Conservation (phyloP, 176 grass and related monocot genomes). For the Rhynchospora breviuscula region DNA sequence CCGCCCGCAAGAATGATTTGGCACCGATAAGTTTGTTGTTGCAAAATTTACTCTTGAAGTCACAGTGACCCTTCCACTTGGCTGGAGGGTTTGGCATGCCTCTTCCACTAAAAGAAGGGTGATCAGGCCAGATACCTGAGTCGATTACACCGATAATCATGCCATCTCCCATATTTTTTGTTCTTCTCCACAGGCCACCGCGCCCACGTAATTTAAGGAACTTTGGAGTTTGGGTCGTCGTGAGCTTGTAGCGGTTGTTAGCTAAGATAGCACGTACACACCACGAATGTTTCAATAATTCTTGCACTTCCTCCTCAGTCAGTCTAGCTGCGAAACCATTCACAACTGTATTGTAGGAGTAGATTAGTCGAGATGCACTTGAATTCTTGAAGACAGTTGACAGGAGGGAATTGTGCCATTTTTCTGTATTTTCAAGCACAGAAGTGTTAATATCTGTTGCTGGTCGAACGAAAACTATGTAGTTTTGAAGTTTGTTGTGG, state of each 20-base stretch:
- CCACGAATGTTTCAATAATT: constrained; percentile 31
- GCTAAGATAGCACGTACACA: constrained; percentile 45
- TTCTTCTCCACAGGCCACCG: constrained; percentile 26
- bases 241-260: constrained; percentile 43
- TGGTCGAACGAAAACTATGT: constrained; percentile 10
- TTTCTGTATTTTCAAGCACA: background rate
- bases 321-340: constrained; percentile 65
- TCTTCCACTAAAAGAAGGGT: constrained; percentile 25
- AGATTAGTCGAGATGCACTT: constrained; percentile 41
- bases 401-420: constrained; percentile 57
- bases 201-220: constrained; percentile 45
- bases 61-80: constrained; percentile 61
- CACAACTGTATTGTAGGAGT: constrained; percentile 63
- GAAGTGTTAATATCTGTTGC: background rate
- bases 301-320: constrained; percentile 36
- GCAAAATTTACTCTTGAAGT: constrained; percentile 46
- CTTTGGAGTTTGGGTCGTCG: constrained; percentile 63
- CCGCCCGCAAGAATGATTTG: constrained; percentile 20
- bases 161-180: constrained; percentile 48
- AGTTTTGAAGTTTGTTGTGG: constrained; percentile 5
- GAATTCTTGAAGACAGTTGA: constrained; percentile 40
- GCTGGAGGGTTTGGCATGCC: constrained; percentile 39
- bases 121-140: constrained; percentile 43
- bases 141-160: constrained; percentile 48
- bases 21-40: constrained; percentile 72